Conservation (phyloP, 202 grass and related monocot genomes). For the Saccharum hybrid region DNA sequence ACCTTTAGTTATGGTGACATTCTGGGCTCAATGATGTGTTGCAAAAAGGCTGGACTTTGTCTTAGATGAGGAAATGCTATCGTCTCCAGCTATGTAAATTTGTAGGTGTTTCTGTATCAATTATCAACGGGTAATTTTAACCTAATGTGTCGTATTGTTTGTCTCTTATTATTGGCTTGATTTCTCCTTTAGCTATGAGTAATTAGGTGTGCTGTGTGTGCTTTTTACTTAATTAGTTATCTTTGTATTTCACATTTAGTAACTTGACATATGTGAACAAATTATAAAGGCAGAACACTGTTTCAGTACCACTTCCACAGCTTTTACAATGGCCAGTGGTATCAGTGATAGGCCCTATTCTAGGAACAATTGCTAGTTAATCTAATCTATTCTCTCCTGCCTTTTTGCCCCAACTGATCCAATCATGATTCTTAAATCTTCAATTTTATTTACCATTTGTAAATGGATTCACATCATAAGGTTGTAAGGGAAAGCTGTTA, state of each 20-base stretch:
- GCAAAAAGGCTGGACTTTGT: constrained; percentile 28
- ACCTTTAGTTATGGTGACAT: constrained; percentile 27
- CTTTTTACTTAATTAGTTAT: constrained; percentile 16
- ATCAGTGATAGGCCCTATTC: not conserved
- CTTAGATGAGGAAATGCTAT: constrained; percentile 35
- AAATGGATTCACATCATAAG: not conserved
- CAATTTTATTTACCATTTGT: constrained; percentile 5
- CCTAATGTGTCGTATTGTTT: constrained; percentile 31
- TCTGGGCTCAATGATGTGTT: constrained; percentile 40
- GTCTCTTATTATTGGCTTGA: constrained; percentile 9
- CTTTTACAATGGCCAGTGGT: constrained; percentile 14
- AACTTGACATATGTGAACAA: constrained; percentile 1
- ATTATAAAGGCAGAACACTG: constrained; percentile 9
- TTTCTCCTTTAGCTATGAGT: constrained; percentile 14
- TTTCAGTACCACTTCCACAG: constrained; percentile 10
- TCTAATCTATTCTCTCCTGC: not conserved
- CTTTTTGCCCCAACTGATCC: constrained; percentile 5
- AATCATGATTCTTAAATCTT: constrained; percentile 3
- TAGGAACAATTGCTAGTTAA: constrained; percentile 17
- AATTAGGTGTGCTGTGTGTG: constrained; percentile 6
- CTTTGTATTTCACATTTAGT: constrained; percentile 9
- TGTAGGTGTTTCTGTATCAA: constrained; percentile 46
- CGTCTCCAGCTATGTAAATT: constrained; percentile 40
- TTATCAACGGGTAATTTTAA: constrained; percentile 34
- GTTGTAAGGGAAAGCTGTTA: not conserved